These are phyloP conservation scores for Carex scoparia DNA, from an alignment of 176 grass and related monocot genomes.

Conservation along the genomic window DNA sequence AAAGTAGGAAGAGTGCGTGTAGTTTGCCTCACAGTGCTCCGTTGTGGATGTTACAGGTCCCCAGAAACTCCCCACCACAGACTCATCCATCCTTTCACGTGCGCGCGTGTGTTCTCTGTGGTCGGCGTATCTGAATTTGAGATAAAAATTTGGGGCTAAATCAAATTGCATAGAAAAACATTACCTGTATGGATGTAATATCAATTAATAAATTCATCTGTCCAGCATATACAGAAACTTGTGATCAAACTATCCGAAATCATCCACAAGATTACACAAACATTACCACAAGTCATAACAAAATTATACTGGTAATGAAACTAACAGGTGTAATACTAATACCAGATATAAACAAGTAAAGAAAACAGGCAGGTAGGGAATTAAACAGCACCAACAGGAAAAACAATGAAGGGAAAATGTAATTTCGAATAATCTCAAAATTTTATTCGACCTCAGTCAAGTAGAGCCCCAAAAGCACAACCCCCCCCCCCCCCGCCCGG, in stretches of 20 bases:
- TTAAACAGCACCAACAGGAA: not conserved
- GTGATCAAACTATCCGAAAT: too few relatives aligned
- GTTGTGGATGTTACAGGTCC: slow-evolving; percentile 71
- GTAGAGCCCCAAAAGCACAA: too few relatives aligned
- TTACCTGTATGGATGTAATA: slow-evolving; percentile 2
- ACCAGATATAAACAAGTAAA: not conserved
- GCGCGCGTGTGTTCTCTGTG: not conserved
- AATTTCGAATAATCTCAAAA: too few relatives aligned
- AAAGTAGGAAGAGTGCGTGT: slow-evolving; percentile 55
- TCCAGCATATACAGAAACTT: not conserved
- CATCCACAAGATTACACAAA: not conserved
- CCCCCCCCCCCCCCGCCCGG: too few relatives aligned
- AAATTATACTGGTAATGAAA: not conserved
- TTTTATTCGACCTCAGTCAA: too few relatives aligned
- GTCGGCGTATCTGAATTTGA: slow-evolving; percentile 5
- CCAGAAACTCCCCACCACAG: slow-evolving; percentile 74
- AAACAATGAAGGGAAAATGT: too few relatives aligned
- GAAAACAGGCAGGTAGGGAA: too few relatives aligned
- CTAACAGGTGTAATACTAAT: not conserved
- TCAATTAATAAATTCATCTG: not conserved
- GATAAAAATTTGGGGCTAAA: not conserved
- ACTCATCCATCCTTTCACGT: slow-evolving; percentile 48
- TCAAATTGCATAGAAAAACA: not conserved
- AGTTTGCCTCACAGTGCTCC: slow-evolving; percentile 74
- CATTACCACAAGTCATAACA: not conserved